A percentile compares a stretch with the other conserved stretches of the same genome.
Evolutionary conservation across 2,329 filamentous ascomycete species (phyloP).

Genomic region (Aspergillus sp.): DNA sequence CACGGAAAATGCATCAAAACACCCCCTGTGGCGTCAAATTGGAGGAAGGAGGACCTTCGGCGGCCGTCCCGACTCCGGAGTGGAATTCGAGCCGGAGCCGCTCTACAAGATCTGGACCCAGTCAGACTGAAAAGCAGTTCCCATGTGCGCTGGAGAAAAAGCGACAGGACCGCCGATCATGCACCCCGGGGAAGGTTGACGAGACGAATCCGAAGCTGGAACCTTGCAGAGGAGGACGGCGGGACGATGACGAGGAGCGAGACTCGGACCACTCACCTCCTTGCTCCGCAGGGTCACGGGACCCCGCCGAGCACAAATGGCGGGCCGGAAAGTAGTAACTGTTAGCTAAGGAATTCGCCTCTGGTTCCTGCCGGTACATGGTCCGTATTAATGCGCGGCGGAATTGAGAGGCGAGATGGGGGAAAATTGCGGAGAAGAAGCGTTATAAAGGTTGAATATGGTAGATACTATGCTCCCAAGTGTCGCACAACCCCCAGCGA

Average conservation of each 20-base stretch:
- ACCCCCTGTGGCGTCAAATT: background rate
- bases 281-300: slow-evolving; percentile 12
- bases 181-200: slow-evolving; percentile 6
- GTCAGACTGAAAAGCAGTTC: slow-evolving; percentile 3
- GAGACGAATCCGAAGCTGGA: background rate
- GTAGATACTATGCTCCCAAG: background rate
- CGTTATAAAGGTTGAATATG: background rate
- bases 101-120: slow-evolving; percentile 6
- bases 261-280: background rate
- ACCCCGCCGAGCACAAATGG: slow-evolving; percentile 11
- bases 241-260: background rate
- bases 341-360: slow-evolving; percentile 19
- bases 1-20: background rate
- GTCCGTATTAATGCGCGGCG: background rate
- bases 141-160: slow-evolving; percentile 5
- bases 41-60: background rate
- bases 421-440: background rate
- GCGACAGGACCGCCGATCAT: slow-evolving; percentile 6
- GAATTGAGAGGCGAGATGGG: background rate
- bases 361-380: slow-evolving; percentile 1
- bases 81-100: background rate
- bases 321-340: slow-evolving; percentile 9
- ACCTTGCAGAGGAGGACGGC: background rate
- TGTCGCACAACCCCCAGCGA: no score
- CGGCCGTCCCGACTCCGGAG: background rate